Evolutionary conservation across 495 filamentous ascomycete genomes (phyloP), one percentile per base, ranked within the genome.

Genomic region (Trichoderma erinaceum): DNA sequence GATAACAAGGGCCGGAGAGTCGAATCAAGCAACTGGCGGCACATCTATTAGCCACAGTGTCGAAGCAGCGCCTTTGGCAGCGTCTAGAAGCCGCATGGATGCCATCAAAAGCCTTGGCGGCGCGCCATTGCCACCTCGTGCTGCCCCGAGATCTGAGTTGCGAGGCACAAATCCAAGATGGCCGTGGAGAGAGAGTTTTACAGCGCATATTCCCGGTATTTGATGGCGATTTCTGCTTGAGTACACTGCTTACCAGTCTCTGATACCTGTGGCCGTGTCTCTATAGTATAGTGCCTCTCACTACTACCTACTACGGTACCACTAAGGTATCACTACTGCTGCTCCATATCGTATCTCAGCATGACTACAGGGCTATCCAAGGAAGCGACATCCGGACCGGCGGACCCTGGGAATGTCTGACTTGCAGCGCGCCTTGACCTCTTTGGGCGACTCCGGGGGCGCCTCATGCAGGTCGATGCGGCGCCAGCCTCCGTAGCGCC

Each of bases 391-490:
- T 48, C 44, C 44, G 44, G 44, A 15, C 44, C 13, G 44, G 15
- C 44, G 44, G 44, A 16, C 44, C 44, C 44, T 48, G 15, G 11
- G 12, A 0, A 4, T 18, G 8, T 48, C 44, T 15, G 44, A n/a
- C 44, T 6, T 61, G 56, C 56, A 61, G 56, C 23, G 15, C 23
- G 56, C 0, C 56, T 61, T 61, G 56, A 23, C 56, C 56, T 61
- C 56, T 61, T 61, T 61, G 56, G 56, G 56, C 56, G 56, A 61
- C 56, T 61, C 56, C 56, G 56, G 29, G 23, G 27, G 25, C 56
- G 56, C 56, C 56, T 61, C 56, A 61, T 61, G 56, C 56, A 61
- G 56, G 56, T 61, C 50, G 23, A 58, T 58, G 50, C 50, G 23
- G 50, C 50, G n/a, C 50, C 50, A 21, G 50, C n/a, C 21, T 21